A percentile compares a stretch with the other conserved stretches of the same genome.
These are phyloP conservation scores for Thalassiosira livingstoniorum DNA, from an alignment of 352 stramenopile genomes.

Conservation along the genomic window DNA sequence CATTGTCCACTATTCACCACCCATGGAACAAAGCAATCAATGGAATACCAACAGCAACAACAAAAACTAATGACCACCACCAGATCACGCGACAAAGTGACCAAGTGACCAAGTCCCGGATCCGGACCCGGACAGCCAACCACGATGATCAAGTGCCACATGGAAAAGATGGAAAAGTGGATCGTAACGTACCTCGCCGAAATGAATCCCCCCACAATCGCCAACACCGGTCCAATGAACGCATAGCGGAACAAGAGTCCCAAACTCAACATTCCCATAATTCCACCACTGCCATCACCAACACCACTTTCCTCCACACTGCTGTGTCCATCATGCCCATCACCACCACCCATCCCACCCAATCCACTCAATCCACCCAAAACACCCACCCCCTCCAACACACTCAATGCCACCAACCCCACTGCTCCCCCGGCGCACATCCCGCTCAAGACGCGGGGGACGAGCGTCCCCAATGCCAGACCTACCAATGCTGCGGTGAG, in stretches of 20 bases:
- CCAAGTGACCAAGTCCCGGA: no score
- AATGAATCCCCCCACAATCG: not conserved
- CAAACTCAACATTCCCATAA: not conserved
- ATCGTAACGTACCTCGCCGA: not conserved
- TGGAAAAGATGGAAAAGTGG: no score
- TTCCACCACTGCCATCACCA: not conserved
- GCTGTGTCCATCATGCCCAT: not conserved
- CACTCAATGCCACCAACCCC: conserved; percentile 33
- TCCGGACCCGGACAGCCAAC: no score
- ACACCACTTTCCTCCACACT: not conserved
- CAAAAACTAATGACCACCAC: no score
- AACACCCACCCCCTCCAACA: not conserved
- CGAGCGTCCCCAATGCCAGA: conserved; percentile 66
- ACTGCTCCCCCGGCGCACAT: conserved; percentile 58
- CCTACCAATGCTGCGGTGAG: conserved; percentile 59
- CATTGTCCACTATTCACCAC: no score
- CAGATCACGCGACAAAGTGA: no score
- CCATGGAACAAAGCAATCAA: no score
- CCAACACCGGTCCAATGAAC: no score
- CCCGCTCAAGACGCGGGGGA: conserved; percentile 64
- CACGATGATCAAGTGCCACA: no score
- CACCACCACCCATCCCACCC: not conserved
- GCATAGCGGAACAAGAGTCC: not conserved
- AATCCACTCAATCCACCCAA: not conserved
- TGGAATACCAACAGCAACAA: no score